Base-by-base conservation (phyloP, 1,284 basidiomycete genomes). In the Austroboletus novae-zelandiae region DNA sequence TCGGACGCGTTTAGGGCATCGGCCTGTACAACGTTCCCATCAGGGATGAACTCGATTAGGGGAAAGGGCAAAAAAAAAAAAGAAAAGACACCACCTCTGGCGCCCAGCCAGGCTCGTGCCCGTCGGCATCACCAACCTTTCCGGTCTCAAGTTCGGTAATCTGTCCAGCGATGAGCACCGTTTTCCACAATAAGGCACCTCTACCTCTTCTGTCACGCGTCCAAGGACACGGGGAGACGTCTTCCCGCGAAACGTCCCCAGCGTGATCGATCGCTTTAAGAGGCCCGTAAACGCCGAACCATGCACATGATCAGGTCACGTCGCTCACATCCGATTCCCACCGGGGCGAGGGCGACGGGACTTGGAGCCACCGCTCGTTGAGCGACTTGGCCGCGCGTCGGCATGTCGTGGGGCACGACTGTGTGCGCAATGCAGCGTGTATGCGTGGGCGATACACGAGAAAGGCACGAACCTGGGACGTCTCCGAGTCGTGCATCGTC, bases 161-260 rank as follows among this genome's bases (percentile, higher is more conserved):
- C 64, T 65, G 34, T 54, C 11, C 15, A 5, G 13, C 10, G 20
- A 37, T 9, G 31, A 43, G 59, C 37, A 59, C 43, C 45, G 6
- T 29, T 5, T 9, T 40, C 27, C 42, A 18, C 35, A 18, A 34
- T 25, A 9, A n/a, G n/a, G 47, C 0, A 48, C 32, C 61, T 52
- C 49, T 50, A 59, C 43, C 56, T 61, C 62, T 59, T 63, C 58
- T 13, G 41, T 32, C 25, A 65, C 56, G 4, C 56, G 37, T n/a
- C 53, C 48, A 4, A 57, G 61, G 5, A 48, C 41, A 15, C 45
- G 43, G 45, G 61, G 54, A 5, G 59, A 44, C 13, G 52, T 52
- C 0, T 34, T 61, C 25, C 40, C 50, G n/a, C 44, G 59, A 43
- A 53, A 64, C 14, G 44, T 29, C 7, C 54, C 47, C 10, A 18